Conservation (phyloP, 306 rosid species). For the Potentilla sterilis region DNA sequence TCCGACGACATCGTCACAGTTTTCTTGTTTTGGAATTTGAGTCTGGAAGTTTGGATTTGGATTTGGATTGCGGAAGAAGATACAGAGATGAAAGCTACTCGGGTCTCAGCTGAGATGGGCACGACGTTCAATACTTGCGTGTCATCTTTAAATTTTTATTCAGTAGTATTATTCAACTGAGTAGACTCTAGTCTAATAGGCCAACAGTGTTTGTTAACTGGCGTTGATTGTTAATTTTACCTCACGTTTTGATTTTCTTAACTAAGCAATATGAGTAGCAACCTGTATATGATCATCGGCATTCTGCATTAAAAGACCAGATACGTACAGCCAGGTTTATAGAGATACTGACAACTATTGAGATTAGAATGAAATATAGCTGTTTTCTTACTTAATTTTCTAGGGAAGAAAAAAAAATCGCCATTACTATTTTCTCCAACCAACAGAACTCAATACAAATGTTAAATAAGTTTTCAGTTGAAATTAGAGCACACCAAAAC, state of each 20-base stretch:
- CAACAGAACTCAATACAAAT: background rate
- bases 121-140: background rate
- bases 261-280: too few relatives aligned
- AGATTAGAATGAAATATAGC: background rate
- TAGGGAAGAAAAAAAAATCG: background rate
- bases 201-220: background rate
- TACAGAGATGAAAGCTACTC: background rate
- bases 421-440: background rate
- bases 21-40: background rate
- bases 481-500: background rate
- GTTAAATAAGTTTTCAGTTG: background rate
- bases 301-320: background rate
- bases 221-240: too few relatives aligned
- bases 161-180: too few relatives aligned
- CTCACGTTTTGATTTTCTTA: too few relatives aligned
- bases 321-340: background rate
- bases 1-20: constrained; percentile 32
- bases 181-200: too few relatives aligned
- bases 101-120: background rate
- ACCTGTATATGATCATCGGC: too few relatives aligned
- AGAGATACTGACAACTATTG: background rate
- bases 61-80: background rate
- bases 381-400: background rate
- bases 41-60: background rate
- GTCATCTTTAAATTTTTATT: too few relatives aligned